Evolutionary conservation across 2,329 filamentous ascomycete species (phyloP).

Genomic region (Aspergillus tamarii): DNA sequence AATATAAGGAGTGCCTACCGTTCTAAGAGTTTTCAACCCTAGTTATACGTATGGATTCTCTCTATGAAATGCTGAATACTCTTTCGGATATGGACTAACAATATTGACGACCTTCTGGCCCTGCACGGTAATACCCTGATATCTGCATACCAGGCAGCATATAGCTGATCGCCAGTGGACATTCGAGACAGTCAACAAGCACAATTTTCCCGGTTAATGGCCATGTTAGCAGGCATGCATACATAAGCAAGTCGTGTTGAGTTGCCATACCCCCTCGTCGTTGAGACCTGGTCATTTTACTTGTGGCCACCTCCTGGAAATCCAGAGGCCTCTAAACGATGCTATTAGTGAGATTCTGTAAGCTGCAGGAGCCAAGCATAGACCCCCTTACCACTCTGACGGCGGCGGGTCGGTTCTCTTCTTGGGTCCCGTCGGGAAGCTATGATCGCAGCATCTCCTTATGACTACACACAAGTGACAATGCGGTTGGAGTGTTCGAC

Average conservation of each 20-base stretch:
- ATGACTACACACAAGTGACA: background rate
- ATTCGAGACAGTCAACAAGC: too few species aligned
- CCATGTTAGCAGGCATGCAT: background rate
- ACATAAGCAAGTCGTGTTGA: background rate
- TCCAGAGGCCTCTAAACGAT: background rate
- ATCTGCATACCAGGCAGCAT: too few species aligned
- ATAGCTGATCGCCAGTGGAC: too few species aligned
- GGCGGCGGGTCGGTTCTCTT: background rate
- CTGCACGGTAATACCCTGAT: too few species aligned
- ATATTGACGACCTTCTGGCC: too few species aligned
- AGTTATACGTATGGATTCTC: too few species aligned
- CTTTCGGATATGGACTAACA: too few species aligned
- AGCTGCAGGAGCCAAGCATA: background rate
- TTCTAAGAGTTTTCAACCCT: too few species aligned
- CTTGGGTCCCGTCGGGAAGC: background rate
- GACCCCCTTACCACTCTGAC: background rate
- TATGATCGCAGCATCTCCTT: background rate
- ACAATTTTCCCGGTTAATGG: too few species aligned
- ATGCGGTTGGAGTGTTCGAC: background rate
- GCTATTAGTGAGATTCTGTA: background rate
- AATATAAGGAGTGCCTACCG: too few species aligned
- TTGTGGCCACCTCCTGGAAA: background rate
- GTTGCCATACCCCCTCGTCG: background rate
- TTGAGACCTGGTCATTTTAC: background rate
- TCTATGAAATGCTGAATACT: too few species aligned